Base-by-base conservation (phyloP, 2,329 filamentous ascomycete genomes). In the Ophiosphaerella herpotricha region DNA sequence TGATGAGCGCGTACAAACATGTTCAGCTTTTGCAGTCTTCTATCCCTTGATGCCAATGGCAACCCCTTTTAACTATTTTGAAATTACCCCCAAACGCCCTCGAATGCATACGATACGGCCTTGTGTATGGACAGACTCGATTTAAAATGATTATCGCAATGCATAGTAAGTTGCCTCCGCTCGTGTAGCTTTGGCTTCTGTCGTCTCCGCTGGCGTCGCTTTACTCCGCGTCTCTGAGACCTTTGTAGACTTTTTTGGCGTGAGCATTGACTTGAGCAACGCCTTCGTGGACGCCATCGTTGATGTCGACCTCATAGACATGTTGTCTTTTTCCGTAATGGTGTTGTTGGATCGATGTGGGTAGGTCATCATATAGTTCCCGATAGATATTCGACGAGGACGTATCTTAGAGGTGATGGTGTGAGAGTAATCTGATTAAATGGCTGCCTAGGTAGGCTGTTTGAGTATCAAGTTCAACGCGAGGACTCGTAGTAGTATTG, bases 281-380 rank as follows among this genome's bases (percentile, higher is more conserved):
- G 39, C 39, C 5, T 18, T 26, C 4, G 39, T 41, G 8, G 39
- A 41, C 11, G 58, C 39, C 21, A 60, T 58, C 16, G 66, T 66
- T 14, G 66, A 68, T 43, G 52, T 58, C 7, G 64, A 64, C 21
- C 21, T 56, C 4, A 54, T 56, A 1, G 66, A 70, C 37, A 51
- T 39, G 13, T 46, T 31, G 31, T 62, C 58, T 11, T 49, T 57
- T 13, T 58, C 45, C 18, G 33, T 7, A 12, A 12, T 33, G 5
- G 36, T 41, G 21, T 38, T 44, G 21, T 26, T 54, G 24, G 36
- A 1, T 21, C 24, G 41, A 39, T 45, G 14, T 11, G 45, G 26
- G 16, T 34, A 39, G 7, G 37, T 37, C 55, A 60, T 58, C 8
- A 16, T 45, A 7, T n/a, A 9, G 35, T 39, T 14, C 9, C 13